Base-by-base conservation (phyloP, 1,139 yeast genomes). In the Geotrichum reessii region DNA sequence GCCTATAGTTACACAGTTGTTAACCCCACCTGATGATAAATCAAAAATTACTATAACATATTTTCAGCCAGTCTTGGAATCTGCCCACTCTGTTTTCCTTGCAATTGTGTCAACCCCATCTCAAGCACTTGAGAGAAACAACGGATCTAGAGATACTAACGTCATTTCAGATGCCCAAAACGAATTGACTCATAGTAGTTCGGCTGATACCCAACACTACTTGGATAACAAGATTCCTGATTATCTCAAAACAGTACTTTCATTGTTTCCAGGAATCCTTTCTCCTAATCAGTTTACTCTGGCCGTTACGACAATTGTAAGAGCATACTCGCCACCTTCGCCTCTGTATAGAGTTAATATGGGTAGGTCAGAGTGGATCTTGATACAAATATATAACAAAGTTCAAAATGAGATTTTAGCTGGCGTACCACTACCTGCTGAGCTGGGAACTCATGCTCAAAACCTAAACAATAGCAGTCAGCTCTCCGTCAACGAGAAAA, bases 81-180 rank as follows among this genome's bases (percentile, higher is more conserved):
- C 86, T 0, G 78, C 85, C 1, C 95, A 87, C 67, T 83, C 91
- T 0, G 87, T 85, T 0, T 73, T 85, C 63, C 73, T 87, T 46
- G 75, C 79, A 8, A 37, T 58, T 14, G 48, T 59, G 8, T 37
- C 57, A 3, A 52, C 60, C 5, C 62, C 60, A 9, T 53, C 57
- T 19, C 60, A 60, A 37, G 55, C 52, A 9, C 33, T 53, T 22
- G 59, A 56, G 19, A 44, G 53, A 40, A 56, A 47, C 21, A 58
- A 58, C 17, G 61, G 61, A 14, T 40, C 55, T 17, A 47, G 40
- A 28, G 52, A 55, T 40, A 46, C 27, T 1, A 37, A 50, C 5
- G 47, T 47, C 28, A 28, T 52, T 44, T 56, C 50, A 22, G 50
- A 62, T 70, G 19, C 60, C 63, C 2, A 53, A 59, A 22, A 53